Conservation (phyloP, 75 land plant genomes). For the Pinus taeda region DNA sequence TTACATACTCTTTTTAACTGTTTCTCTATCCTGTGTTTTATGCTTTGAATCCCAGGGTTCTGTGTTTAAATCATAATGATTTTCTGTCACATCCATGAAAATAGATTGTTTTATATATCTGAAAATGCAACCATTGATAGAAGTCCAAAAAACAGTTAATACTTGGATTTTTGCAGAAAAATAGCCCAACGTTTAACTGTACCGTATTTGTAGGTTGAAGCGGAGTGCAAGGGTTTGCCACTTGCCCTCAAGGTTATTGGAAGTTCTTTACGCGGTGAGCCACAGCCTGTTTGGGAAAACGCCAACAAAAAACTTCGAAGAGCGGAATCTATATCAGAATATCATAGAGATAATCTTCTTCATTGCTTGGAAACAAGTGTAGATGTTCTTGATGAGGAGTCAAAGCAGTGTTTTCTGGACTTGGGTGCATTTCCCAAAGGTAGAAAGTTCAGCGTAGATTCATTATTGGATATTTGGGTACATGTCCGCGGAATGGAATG, state of each 20-base stretch:
- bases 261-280: conserved; percentile 38
- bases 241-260: conserved; percentile 68
- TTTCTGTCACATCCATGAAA: too few relatives aligned
- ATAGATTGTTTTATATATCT: too few relatives aligned
- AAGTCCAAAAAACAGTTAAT: too few relatives aligned
- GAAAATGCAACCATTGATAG: too few relatives aligned
- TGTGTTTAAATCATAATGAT: too few relatives aligned
- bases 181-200: too few relatives aligned
- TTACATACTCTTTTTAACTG: too few relatives aligned
- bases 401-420: conserved; percentile 57
- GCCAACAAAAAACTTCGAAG: conserved; percentile 35
- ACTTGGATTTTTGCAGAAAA: too few relatives aligned
- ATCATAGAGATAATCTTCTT: conserved; percentile 45
- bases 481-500: conserved; percentile 42
- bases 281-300: conserved; percentile 38
- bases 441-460: conserved; percentile 47
- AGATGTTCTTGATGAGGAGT: conserved; percentile 19
- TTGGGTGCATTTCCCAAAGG: conserved; percentile 65
- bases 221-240: conserved; percentile 60
- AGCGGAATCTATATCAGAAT: conserved; percentile 39
- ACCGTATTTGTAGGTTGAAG: conserved; percentile 23
- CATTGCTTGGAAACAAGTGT: conserved; percentile 43
- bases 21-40: too few relatives aligned
- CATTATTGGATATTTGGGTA: conserved; percentile 57
- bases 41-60: too few relatives aligned